A percentile compares a stretch with the other conserved stretches of the same genome.
phyloP scores from a whole-genome alignment of 192 early-diverging fungal genomes.

The Gamsiella multidivaricata region DNA sequence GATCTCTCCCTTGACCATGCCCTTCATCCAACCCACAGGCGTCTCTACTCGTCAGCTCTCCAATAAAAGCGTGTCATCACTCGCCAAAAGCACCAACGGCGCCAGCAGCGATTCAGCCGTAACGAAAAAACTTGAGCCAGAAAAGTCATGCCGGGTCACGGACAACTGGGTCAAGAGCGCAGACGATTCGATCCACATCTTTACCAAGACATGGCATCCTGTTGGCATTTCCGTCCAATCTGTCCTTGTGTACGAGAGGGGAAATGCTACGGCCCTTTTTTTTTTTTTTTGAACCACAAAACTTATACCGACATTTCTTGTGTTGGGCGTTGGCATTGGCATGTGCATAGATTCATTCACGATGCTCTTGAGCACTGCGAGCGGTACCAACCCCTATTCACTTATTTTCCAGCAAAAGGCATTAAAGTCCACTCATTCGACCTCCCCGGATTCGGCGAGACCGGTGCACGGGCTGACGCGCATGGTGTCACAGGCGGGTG shows the following conservation, averaged over 20 bases:
- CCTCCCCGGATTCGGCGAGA: constrained; percentile 46
- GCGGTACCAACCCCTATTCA: constrained; percentile 31
- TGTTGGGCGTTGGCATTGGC: too few species aligned
- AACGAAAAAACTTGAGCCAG: constrained; percentile 2
- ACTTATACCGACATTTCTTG: too few species aligned
- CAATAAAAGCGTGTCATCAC: not conserved
- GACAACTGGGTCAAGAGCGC: constrained; percentile 40
- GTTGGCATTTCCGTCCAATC: constrained; percentile 1
- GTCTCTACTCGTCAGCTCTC: constrained; percentile 10
- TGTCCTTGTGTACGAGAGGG: constrained; percentile 25
- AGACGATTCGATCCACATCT: constrained; percentile 24
- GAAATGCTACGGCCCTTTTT: too few species aligned
- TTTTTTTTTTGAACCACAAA: too few species aligned
- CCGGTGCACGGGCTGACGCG: constrained; percentile 21
- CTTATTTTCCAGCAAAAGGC: constrained; percentile 30
- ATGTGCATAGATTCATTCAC: constrained; percentile 46
- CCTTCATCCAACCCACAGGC: constrained; percentile 40
- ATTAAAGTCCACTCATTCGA: constrained; percentile 49
- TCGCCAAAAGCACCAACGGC: not conserved
- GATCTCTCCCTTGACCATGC: constrained; percentile 17
- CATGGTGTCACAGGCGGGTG: constrained; percentile 42
- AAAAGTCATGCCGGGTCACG: constrained; percentile 19
- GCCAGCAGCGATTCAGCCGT: too few species aligned
- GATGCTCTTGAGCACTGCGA: constrained; percentile 47
- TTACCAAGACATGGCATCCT: constrained; percentile 45